Base-by-base conservation (phyloP, 345 rosid species). In the Nasturtium officinale region DNA sequence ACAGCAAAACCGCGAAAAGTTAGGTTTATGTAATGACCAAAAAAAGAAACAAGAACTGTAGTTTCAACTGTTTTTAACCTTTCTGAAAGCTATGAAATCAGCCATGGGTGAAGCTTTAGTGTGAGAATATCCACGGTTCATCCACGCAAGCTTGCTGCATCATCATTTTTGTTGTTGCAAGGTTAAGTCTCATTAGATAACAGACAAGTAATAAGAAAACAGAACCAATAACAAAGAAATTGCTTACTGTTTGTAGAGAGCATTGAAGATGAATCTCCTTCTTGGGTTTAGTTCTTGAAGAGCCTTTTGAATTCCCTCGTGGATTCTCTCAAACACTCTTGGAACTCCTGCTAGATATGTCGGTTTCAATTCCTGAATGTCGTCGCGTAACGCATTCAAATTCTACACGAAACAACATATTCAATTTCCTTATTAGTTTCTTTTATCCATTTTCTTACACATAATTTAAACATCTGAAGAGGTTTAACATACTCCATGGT, bases 261-360 rank as follows among this genome's bases (percentile, higher is more conserved):
- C 78, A 56, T 90, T 78, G 57, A 91, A 91, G 67, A 90, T 77
- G 25, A 61, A 32, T 81, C 81, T 83, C 67, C 96, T 80, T 15
- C 88, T 30, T 5, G 99, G 99, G 45, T 78, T 88, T 42, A 95
- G 90, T 75, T 91, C 99, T 52, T 82, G 78, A 18, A 91, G 55
- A 65, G 97, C 97, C 63, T 38, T 52, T 65, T 75, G 64, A 78
- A 40, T 86, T 76, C 99, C 89, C 84, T 91, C 96, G 17, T 90
- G 82, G 73, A 95, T 91, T 80, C 82, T 91, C 69, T 95, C 99
- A 11, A 84, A 91, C 12, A 95, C 99, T 72, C 96, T 83, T 53
- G 99, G 99, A 37, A 95, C 99, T 16, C 97, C 99, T 6, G 95
- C 97, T 15, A 95, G 78, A 81, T 89, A 83, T 10, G 97, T 91